Evolutionary conservation across 2,329 filamentous ascomycete genomes (phyloP), one percentile per base, ranked within the genome.

Genomic region (Neospermospora avenae): DNA sequence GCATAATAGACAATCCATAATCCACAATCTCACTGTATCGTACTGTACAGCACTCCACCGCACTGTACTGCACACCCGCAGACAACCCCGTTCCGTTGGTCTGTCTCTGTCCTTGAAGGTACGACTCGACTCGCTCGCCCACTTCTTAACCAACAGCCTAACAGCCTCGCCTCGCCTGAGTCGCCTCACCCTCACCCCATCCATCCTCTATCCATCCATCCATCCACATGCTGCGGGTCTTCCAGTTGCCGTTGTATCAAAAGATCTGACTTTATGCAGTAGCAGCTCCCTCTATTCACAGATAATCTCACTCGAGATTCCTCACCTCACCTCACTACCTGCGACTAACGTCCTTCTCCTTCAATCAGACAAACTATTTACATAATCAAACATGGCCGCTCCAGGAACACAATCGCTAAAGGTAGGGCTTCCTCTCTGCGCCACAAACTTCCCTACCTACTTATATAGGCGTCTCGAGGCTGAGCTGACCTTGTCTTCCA

Each of bases 341-440:
- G 37, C 44, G 16, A 16, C 20, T 52, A 37, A 28, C 44, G 11
- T 51, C 56, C 59, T 58, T 55, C 60, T 63, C 53, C n/a, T n/a
- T n/a, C n/a, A n/a, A n/a, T n/a, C n/a, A n/a, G n/a, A n/a, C 57
- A 63, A 57, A 57, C 56, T 39, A 55, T 45, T 49, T n/a, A 53
- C 39, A 62, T 55, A 61, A 51, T n/a, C 54, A 62, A 68, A 65
- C 67, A 93, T 93, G 83, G 88, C 90, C 72, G 86, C 88, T 76
- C 70, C 70, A 67, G 89, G 89, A 72, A 93, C 93, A 73, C 91
- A 96, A 80, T 96, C 91, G 70, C 80, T 96, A 74, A 96, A 96
- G 90, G 91, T 95, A 80, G 69, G 80, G 56, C 51, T 57, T 61
- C 42, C 39, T 18, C 35, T 22, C 8, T 35, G 44, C 46, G 48